Percentiles rank a stretch among this genome's conserved stretches.
phyloP scores from a whole-genome alignment of 129 eudicot species.

The Cynara cardunculus region DNA sequence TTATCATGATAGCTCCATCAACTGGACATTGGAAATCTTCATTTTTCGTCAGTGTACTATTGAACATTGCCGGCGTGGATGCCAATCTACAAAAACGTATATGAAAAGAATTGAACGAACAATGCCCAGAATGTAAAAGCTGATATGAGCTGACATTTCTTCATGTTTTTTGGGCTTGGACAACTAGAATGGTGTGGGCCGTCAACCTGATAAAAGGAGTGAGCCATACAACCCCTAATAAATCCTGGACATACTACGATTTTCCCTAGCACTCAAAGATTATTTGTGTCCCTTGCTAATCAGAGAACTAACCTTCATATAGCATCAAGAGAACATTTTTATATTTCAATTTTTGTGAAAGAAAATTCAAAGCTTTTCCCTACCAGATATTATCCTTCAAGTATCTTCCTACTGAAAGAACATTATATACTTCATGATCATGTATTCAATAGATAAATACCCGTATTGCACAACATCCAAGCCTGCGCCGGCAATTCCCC shows the following conservation, averaged over 20 bases:
- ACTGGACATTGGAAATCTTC: conserved; percentile 72
- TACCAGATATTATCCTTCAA: not conserved
- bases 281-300: not conserved
- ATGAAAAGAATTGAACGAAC: not conserved
- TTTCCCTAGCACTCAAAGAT: not conserved
- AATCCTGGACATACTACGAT: not conserved
- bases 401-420: not conserved
- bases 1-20: conserved; percentile 97
- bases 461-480: conserved; percentile 91
- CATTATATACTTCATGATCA: not conserved
- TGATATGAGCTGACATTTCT: not conserved
- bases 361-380: not conserved
- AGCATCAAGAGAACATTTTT: not conserved
- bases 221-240: not conserved
- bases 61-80: conserved; percentile 98
- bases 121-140: not conserved
- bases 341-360: not conserved
- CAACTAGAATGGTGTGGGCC: not conserved
- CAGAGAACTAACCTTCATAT: not conserved
- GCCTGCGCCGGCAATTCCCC: conserved; percentile 79
- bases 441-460: conserved; percentile 32
- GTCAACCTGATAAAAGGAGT: not conserved
- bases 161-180: not conserved
- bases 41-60: conserved; percentile 69
- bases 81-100: conserved; percentile 53